phyloP scores from a whole-genome alignment of 768 basidiomycete genomes.

The Inosperma sp. region DNA sequence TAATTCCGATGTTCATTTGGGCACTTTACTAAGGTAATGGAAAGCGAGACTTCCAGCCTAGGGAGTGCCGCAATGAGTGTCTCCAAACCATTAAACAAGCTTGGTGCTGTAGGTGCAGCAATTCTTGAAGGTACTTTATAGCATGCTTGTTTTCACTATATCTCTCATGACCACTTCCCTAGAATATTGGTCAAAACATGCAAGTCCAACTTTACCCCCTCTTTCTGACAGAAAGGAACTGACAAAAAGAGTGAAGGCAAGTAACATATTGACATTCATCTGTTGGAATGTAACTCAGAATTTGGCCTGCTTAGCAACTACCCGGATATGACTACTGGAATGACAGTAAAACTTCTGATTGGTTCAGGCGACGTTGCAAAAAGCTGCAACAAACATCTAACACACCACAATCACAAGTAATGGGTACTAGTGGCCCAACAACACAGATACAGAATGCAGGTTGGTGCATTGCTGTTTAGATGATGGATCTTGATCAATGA shows the following conservation, averaged over 20 bases:
- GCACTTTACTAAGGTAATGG: no score
- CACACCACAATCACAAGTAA: no score
- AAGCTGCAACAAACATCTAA: neutral
- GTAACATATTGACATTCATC: neutral
- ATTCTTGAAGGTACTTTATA: conserved; percentile 10
- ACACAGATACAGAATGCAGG: no score
- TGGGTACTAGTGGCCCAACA: no score
- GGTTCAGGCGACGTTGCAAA: conserved; percentile 17
- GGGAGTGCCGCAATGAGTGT: neutral
- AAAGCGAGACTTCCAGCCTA: no score
- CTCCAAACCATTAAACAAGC: neutral
- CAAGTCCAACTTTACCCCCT: conserved; percentile 5
- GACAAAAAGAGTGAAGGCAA: conserved; percentile 13
- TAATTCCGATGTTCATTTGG: no score
- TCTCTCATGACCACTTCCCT: neutral
- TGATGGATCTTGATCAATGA: no score
- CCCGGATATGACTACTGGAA: conserved; percentile 18
- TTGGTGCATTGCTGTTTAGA: no score
- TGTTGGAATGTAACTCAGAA: neutral
- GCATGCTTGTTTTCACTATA: neutral
- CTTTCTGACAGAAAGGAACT: conserved; percentile 6
- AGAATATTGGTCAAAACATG: conserved; percentile 11
- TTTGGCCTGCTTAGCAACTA: conserved; percentile 10
- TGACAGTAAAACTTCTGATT: conserved; percentile 5
- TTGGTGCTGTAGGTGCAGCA: neutral